Percentiles rank a stretch among this genome's conserved stretches.
These are phyloP conservation scores for Juncus effusus DNA, from an alignment of 176 grass and related monocot genomes.

Conservation along the genomic window DNA sequence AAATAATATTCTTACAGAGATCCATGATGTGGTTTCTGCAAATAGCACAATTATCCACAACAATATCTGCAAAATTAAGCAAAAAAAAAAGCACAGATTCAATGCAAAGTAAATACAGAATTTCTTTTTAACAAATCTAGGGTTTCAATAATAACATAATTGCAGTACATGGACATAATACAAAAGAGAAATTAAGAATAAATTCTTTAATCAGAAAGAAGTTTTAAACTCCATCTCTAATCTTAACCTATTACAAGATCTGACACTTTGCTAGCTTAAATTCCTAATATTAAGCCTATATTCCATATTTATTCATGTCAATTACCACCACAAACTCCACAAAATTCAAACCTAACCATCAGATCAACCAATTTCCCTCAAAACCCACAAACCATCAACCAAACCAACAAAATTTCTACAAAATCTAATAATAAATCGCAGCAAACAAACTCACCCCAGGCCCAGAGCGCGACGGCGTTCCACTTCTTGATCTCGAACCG, in stretches of 20 bases:
- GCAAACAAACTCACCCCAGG: constrained; percentile 58
- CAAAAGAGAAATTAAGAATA: background rate
- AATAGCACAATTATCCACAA: constrained; percentile 98
- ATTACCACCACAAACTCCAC: constrained; percentile 8
- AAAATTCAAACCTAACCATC: constrained; percentile 12
- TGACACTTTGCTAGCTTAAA: background rate
- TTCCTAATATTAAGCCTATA: background rate
- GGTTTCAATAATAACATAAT: too few relatives aligned
- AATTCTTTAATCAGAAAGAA: background rate
- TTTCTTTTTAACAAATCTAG: too few relatives aligned
- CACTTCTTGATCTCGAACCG: constrained; percentile 99
- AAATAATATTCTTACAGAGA: constrained; percentile 61
- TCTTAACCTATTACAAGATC: background rate
- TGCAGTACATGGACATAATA: too few relatives aligned
- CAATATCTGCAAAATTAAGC: constrained; percentile 52
- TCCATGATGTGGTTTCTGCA: constrained; percentile 99
- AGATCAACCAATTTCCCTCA: background rate
- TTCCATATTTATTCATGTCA: background rate
- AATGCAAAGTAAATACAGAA: too few relatives aligned
- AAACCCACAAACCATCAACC: background rate
- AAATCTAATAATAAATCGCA: background rate
- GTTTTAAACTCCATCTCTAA: background rate
- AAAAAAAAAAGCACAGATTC: too few relatives aligned
- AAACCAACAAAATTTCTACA: constrained; percentile 1
- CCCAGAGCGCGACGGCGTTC: constrained; percentile 98